Conservation (phyloP, 1,284 basidiomycete genomes). For the Cystobasidium slooffiae region DNA sequence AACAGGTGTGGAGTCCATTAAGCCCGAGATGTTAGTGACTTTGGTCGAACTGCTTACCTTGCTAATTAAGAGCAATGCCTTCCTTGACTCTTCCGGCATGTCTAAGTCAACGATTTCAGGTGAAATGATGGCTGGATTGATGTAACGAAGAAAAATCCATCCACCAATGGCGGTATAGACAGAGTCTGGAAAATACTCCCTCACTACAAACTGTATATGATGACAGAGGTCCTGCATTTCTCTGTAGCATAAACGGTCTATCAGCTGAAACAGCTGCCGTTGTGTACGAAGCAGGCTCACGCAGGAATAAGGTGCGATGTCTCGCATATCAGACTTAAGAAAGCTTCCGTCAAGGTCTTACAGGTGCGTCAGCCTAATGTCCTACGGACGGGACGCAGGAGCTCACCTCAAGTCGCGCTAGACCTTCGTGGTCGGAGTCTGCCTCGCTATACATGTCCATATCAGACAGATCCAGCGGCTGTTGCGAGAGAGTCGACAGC, state of each 20-base stretch:
- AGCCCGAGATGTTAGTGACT: no score
- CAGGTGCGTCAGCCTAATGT: slow-evolving; percentile 57
- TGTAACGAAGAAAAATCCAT: slow-evolving; percentile 81
- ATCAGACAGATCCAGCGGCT: slow-evolving; percentile 69
- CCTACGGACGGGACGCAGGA: slow-evolving; percentile 56
- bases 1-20: no score
- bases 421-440: slow-evolving; percentile 1
- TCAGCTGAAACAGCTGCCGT: slow-evolving; percentile 32
- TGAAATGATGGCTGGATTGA: slow-evolving; percentile 77
- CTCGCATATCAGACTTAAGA: slow-evolving; percentile 73
- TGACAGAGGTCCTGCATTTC: slow-evolving; percentile 86
- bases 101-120: slow-evolving; percentile 84
- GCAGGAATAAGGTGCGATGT: slow-evolving; percentile 74
- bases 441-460: slow-evolving; percentile 78
- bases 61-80: slow-evolving; percentile 80
- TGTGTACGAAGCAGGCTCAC: slow-evolving; percentile 62
- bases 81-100: slow-evolving; percentile 67
- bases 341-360: slow-evolving; percentile 75
- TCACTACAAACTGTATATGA: slow-evolving; percentile 81
- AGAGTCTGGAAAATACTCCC: slow-evolving; percentile 54
- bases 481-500: slow-evolving; percentile 70
- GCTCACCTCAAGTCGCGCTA: slow-evolving; percentile 65
- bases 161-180: slow-evolving; percentile 68
- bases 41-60: slow-evolving; percentile 64
- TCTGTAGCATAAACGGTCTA: slow-evolving; percentile 58